Evolutionary conservation across 345 rosid genomes (phyloP).

Genomic region (Eucalyptus curtisii): DNA sequence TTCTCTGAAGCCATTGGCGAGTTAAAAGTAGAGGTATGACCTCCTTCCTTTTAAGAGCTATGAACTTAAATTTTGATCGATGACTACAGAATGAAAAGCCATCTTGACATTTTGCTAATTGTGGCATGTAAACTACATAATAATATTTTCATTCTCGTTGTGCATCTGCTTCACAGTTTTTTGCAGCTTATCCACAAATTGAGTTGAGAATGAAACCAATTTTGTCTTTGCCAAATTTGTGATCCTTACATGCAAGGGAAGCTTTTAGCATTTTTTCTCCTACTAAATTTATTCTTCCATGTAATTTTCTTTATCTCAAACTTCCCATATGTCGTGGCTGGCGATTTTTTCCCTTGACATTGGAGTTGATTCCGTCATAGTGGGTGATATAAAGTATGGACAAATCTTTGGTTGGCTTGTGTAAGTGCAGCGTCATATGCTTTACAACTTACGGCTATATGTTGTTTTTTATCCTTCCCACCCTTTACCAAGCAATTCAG

Average conservation of each 20-base stretch:
- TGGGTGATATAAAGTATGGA: background rate
- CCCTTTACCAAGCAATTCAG: background rate
- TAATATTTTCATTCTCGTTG: background rate
- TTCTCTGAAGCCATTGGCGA: constrained; percentile 84
- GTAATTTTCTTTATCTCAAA: background rate
- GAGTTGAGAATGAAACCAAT: background rate
- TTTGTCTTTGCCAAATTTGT: background rate
- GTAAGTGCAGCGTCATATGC: background rate
- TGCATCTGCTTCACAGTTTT: background rate
- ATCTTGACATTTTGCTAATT: background rate
- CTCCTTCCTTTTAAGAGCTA: background rate
- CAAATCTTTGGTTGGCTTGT: background rate
- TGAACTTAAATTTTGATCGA: background rate
- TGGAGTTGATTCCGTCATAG: background rate
- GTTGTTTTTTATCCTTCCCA: background rate
- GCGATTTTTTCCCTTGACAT: background rate
- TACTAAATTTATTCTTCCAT: background rate
- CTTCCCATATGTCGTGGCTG: background rate
- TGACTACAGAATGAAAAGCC: background rate
- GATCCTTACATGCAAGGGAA: background rate
- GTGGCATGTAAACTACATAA: background rate
- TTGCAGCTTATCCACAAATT: background rate
- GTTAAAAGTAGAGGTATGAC: constrained; percentile 84
- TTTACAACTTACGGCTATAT: background rate
- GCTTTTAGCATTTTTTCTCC: background rate